These are phyloP conservation scores for Licmophora abbreviata DNA, from an alignment of 108 stramenopile genomes.

Conservation along the genomic window DNA sequence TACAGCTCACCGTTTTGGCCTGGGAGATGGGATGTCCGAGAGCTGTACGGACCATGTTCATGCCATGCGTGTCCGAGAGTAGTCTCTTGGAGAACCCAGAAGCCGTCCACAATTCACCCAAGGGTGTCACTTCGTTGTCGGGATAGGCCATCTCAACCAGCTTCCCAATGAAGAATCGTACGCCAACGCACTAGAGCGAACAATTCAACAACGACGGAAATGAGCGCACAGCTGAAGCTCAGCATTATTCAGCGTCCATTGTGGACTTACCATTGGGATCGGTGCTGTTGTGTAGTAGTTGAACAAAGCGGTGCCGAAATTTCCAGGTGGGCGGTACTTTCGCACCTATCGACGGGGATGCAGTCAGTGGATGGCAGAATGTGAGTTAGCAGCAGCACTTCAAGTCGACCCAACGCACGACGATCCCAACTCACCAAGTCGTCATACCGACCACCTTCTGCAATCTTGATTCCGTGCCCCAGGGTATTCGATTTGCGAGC, in stretches of 20 bases:
- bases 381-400: neutral
- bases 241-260: neutral
- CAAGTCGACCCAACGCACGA: neutral
- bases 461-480: conserved; percentile 49
- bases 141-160: conserved; percentile 58
- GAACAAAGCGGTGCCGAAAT: conserved; percentile 44
- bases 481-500: conserved; percentile 11
- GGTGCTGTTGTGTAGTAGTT: conserved; percentile 50
- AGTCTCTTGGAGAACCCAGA: too few species aligned
- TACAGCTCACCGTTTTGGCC: conserved; percentile 30
- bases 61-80: conserved; percentile 11
- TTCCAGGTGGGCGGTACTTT: conserved; percentile 68
- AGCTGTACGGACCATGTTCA: conserved; percentile 37
- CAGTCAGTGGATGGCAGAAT: neutral
- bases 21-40: conserved; percentile 46
- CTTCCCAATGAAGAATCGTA: conserved; percentile 53
- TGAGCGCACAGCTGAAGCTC: neutral
- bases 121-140: conserved; percentile 24
- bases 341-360: conserved; percentile 9
- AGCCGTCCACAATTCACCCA: conserved; percentile 5
- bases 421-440: conserved; percentile 19
- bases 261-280: conserved; percentile 36
- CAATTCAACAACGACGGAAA: neutral
- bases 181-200: conserved; percentile 32
- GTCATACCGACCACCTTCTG: conserved; percentile 70